Evolutionary conservation across 2,329 filamentous ascomycete genomes (phyloP).

Genomic region (Aureobasidium mangrovei): DNA sequence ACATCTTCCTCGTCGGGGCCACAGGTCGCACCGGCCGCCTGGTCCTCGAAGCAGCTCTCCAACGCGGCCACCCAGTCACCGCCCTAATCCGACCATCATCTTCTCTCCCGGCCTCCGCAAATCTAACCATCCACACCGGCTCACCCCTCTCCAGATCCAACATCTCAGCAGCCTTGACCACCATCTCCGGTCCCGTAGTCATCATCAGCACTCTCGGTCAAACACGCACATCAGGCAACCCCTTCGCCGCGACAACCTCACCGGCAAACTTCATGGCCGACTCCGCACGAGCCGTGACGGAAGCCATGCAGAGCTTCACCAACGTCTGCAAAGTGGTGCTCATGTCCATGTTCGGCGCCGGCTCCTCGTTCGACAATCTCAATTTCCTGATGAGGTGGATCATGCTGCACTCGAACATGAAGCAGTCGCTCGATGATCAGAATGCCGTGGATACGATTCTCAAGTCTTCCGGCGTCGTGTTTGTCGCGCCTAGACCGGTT

Average conservation of each 20-base stretch:
- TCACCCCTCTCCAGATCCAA: neutral
- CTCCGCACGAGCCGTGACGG: conserved; percentile 30
- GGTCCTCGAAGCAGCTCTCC: conserved; percentile 34
- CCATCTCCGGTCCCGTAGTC: conserved; percentile 24
- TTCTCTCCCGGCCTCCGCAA: conserved; percentile 22
- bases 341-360: conserved; percentile 43
- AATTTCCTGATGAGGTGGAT: conserved; percentile 35
- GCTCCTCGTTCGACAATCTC: conserved; percentile 36
- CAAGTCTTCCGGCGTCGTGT: conserved; percentile 29
- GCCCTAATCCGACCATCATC: conserved; percentile 35
- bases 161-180: conserved; percentile 23
- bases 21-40: conserved; percentile 39
- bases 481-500: conserved; percentile 37
- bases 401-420: conserved; percentile 41
- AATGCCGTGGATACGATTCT: conserved; percentile 36
- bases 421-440: conserved; percentile 40
- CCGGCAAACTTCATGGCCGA: conserved; percentile 40
- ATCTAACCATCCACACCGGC: conserved; percentile 27
- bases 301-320: conserved; percentile 30
- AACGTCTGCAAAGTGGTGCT: conserved; percentile 36
- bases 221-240: conserved; percentile 32
- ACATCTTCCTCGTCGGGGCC: conserved; percentile 38
- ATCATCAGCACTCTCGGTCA: conserved; percentile 9
- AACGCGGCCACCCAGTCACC: conserved; percentile 35
- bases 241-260: conserved; percentile 38